A percentile compares a stretch with the other conserved stretches of the same genome.
These are phyloP conservation scores for Phytophthora nicotianae DNA, from an alignment of 352 stramenopile species.

Conservation along the genomic window DNA sequence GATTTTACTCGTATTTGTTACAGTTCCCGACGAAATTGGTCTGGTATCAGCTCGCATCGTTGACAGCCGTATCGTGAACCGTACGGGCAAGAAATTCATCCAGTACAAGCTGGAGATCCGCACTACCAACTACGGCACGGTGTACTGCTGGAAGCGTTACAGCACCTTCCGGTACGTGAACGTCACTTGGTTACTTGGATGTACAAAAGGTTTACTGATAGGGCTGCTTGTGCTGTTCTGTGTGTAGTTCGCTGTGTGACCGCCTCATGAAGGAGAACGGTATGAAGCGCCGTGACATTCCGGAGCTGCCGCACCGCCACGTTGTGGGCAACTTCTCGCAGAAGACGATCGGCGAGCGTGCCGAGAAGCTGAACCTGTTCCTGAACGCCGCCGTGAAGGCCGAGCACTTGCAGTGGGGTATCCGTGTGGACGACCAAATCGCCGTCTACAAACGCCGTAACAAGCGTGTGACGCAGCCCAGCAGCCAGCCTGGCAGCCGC, in stretches of 20 bases:
- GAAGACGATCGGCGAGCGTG: constrained; percentile 80
- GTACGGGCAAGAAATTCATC: constrained; percentile 88
- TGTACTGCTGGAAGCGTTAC: constrained; percentile 91
- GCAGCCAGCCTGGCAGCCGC: constrained; percentile 38
- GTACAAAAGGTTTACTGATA: constrained; percentile 7
- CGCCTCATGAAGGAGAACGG: constrained; percentile 87
- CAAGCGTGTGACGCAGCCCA: constrained; percentile 60
- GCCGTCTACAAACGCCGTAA: constrained; percentile 90
- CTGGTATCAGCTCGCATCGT: constrained; percentile 84
- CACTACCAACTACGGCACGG: constrained; percentile 88
- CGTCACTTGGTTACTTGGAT: background rate
- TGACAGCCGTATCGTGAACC: constrained; percentile 84
- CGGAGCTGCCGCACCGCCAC: constrained; percentile 82
- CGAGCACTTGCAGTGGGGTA: constrained; percentile 88
- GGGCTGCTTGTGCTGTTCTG: background rate
- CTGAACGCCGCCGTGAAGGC: constrained; percentile 74
- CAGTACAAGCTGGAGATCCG: constrained; percentile 91
- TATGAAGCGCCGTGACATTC: constrained; percentile 84
- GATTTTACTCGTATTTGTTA: constrained; percentile 9
- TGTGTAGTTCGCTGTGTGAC: constrained; percentile 72
- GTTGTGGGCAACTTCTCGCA: constrained; percentile 87
- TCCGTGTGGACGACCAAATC: constrained; percentile 88
- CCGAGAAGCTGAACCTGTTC: constrained; percentile 88
- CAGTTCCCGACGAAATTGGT: constrained; percentile 84
- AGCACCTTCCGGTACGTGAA: constrained; percentile 80